phyloP scores from a whole-genome alignment of 495 filamentous ascomycete genomes.

The Tuber aestivum region DNA sequence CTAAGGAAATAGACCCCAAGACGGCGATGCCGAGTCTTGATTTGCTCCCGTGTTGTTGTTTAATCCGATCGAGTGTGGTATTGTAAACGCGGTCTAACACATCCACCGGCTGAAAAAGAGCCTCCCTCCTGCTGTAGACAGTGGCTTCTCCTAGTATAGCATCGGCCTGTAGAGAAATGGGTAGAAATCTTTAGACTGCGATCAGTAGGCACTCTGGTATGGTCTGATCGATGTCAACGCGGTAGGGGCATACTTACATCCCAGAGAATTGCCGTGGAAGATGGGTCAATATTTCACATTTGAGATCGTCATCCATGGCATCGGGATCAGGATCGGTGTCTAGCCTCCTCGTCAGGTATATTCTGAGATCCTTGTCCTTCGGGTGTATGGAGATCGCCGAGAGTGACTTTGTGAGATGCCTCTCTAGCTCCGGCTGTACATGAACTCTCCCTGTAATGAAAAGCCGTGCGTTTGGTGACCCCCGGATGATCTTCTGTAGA shows the following conservation, averaged over 20 bases:
- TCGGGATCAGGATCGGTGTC: not conserved
- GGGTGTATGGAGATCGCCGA: not conserved
- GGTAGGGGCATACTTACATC: constrained; percentile 12
- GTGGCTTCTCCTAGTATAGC: constrained; percentile 2
- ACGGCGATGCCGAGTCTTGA: constrained; percentile 6
- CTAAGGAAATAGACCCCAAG: constrained; percentile 5
- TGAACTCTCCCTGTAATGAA: constrained; percentile 20
- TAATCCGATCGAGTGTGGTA: not conserved
- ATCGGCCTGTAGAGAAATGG: not conserved
- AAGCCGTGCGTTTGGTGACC: not conserved
- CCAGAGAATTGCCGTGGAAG: constrained; percentile 5
- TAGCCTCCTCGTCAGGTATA: constrained; percentile 6
- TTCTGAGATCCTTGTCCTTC: constrained; percentile 10
- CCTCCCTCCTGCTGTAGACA: not conserved
- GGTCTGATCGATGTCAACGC: not conserved
- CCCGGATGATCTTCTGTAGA: not conserved
- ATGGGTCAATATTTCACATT: constrained; percentile 8
- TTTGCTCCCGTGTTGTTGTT: not conserved
- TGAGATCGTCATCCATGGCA: constrained; percentile 8
- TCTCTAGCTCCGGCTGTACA: constrained; percentile 8
- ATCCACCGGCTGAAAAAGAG: not conserved
- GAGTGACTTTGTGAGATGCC: not conserved
- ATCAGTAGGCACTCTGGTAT: not conserved
- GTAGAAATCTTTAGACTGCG: not conserved
- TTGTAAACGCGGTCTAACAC: not conserved